Conservation (phyloP, 768 basidiomycete genomes). For the Leccinum rimulosum region DNA sequence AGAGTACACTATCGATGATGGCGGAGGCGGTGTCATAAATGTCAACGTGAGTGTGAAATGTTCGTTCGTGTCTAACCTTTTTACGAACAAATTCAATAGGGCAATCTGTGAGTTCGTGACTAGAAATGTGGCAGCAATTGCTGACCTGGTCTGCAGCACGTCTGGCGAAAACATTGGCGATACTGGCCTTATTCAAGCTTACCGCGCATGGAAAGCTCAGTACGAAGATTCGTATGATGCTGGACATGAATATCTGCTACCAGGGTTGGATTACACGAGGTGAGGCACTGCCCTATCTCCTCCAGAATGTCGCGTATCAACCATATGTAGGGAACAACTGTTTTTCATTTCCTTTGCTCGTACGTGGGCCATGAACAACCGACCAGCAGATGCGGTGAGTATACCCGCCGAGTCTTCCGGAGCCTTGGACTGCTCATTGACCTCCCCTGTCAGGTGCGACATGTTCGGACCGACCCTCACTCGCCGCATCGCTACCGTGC, state of each 20-base stretch:
- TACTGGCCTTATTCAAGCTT: conserved; percentile 80
- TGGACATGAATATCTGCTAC: conserved; percentile 72
- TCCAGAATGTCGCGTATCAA: neutral
- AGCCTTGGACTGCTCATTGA: neutral
- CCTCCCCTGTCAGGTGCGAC: conserved; percentile 50
- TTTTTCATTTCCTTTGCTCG: conserved; percentile 92
- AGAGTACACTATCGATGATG: conserved; percentile 84
- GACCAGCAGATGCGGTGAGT: conserved; percentile 45
- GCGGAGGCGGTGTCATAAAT: conserved; percentile 77
- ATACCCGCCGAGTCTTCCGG: neutral
- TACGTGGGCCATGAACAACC: conserved; percentile 84
- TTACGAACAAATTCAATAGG: conserved; percentile 39
- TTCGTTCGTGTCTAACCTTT: neutral
- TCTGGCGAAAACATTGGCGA: conserved; percentile 93
- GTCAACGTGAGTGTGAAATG: conserved; percentile 63
- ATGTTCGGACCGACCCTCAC: conserved; percentile 86
- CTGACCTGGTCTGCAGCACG: conserved; percentile 47
- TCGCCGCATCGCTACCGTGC: conserved; percentile 78
- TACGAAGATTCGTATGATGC: conserved; percentile 54
- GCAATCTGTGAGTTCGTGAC: conserved; percentile 60
- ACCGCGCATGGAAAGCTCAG: conserved; percentile 87
- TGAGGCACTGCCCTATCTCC: conserved; percentile 24
- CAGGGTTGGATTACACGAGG: conserved; percentile 78
- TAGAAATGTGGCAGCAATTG: neutral
- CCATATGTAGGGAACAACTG: conserved; percentile 70